A percentile compares a stretch with the other conserved stretches of the same genome.
Evolutionary conservation across 805 yeast genomes (phyloP).

Genomic region (Maudiozyma turicensis): DNA sequence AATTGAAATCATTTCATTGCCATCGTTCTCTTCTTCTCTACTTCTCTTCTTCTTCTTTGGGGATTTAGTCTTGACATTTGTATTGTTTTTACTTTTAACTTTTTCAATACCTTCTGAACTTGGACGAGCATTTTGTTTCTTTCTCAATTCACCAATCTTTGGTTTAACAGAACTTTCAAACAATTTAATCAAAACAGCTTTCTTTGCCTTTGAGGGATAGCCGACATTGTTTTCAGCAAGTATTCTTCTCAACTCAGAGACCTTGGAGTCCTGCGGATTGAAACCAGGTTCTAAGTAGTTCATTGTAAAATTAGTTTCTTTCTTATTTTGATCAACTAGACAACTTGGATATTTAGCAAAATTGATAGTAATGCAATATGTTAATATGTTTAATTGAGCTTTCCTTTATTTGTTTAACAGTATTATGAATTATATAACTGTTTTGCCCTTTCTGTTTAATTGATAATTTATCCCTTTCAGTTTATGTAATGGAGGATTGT

Average conservation of each 20-base stretch:
- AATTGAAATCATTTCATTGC: not conserved
- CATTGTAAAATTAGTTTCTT: not conserved
- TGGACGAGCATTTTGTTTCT: constrained; percentile 13
- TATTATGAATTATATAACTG: no score
- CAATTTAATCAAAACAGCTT: constrained; percentile 47
- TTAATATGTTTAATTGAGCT: not conserved
- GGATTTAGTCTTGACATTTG: not conserved
- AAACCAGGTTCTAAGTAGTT: constrained; percentile 35
- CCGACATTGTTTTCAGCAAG: constrained; percentile 48
- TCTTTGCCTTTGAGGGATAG: constrained; percentile 55
- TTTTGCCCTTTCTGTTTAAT: no score
- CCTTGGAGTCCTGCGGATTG: constrained; percentile 54
- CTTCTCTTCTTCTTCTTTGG: constrained; percentile 10
- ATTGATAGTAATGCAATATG: not conserved
- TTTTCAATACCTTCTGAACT: constrained; percentile 13
- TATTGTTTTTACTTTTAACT: not conserved
- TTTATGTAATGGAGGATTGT: not conserved
- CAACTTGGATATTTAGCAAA: not conserved
- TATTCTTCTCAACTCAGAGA: constrained; percentile 59
- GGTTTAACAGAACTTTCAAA: constrained; percentile 47
- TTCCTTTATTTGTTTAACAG: not conserved
- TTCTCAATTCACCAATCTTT: constrained; percentile 34
- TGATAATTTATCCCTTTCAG: not conserved
- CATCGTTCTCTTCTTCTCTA: not conserved
- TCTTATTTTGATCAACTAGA: not conserved